Base-by-base conservation (phyloP, 1,139 yeast genomes). In the Sugiyamaella xylanicola region DNA sequence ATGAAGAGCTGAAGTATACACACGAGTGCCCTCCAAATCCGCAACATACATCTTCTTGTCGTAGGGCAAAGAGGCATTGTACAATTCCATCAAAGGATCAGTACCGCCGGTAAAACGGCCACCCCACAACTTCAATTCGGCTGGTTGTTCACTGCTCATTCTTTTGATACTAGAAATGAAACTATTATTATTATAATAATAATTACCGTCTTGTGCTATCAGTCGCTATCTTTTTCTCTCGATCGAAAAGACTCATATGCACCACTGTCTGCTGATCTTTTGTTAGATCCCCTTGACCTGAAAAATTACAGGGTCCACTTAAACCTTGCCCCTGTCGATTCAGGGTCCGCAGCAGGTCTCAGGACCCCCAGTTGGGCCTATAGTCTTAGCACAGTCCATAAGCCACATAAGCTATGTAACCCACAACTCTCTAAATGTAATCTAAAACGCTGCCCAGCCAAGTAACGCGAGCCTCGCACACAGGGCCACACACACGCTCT, bases 91-190 rank as follows among this genome's bases (percentile, higher is more conserved):
- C 68, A 93, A 77, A 5, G 99, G 99, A 67, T 93, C 99, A 21
- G 96, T 85, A 61, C 93, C 93, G 50, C 79, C 97, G 56, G 99
- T 93, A 75, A 93, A 93, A 72, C 99, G 84, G 68, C 99, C 99
- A 65, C 99, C 99, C 99, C 99, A 93, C 63, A 95, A 80, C 72
- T 86, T 91, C 62, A 71, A 74, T 74, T 70, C 75, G 22, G 60
- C 59, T 35, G 69, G 67, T 56, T 49, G 52, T 27, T 40, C 43
- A 7, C 41, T 15, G 22, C 29, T 20, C 51, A 47, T 47, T 37
- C 5, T 35, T 9, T 36, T 8, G n/a, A n/a, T n/a, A n/a, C n/a
- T n/a, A n/a, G n/a, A n/a, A n/a, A n/a, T n/a, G n/a, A n/a, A n/a
- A n/a, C n/a, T n/a, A n/a, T n/a, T n/a, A n/a, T n/a, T n/a, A n/a